A percentile compares a stretch with the other conserved stretches of the same genome.
Conservation (phyloP, 306 rosid genomes). For the Lablab purpureus region DNA sequence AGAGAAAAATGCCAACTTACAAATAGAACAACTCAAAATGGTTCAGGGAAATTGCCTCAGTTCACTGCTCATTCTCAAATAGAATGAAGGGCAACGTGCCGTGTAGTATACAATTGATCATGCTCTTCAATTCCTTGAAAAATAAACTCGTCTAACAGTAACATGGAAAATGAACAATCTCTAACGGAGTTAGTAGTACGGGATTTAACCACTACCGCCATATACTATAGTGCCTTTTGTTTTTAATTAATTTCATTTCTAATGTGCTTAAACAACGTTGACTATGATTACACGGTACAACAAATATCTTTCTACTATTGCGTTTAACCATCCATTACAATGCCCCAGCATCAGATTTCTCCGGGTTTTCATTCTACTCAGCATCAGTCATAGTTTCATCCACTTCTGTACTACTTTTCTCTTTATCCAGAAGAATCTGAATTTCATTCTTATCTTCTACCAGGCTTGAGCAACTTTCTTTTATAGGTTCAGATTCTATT, state of each 20-base stretch:
- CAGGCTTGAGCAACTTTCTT: conserved; percentile 46
- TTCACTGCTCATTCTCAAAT: not conserved
- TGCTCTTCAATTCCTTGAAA: not conserved
- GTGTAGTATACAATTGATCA: conserved; percentile 20
- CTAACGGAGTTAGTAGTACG: conserved; percentile 7
- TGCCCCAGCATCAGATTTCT: conserved; percentile 48
- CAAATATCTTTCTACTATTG: conserved; percentile 27
- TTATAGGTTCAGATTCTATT: conserved; percentile 47
- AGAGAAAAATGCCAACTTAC: not conserved
- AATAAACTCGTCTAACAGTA: not conserved
- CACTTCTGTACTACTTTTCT: conserved; percentile 43
- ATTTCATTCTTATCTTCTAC: conserved; percentile 43
- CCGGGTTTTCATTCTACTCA: conserved; percentile 43
- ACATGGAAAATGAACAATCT: conserved; percentile 10
- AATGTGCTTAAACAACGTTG: conserved; percentile 26
- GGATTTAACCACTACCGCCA: not conserved
- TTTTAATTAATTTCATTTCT: conserved; percentile 25
- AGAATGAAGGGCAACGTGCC: conserved; percentile 3
- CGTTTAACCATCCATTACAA: conserved; percentile 61
- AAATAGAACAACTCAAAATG: not conserved
- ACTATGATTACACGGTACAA: conserved; percentile 41
- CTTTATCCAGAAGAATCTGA: conserved; percentile 12
- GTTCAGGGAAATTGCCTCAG: not conserved
- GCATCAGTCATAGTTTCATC: conserved; percentile 40
- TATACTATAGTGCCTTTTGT: conserved; percentile 16